Evolutionary conservation across 768 basidiomycete genomes (phyloP), one percentile per base, ranked within the genome.

Genomic region (Boletus pseudo-olivaceus): DNA sequence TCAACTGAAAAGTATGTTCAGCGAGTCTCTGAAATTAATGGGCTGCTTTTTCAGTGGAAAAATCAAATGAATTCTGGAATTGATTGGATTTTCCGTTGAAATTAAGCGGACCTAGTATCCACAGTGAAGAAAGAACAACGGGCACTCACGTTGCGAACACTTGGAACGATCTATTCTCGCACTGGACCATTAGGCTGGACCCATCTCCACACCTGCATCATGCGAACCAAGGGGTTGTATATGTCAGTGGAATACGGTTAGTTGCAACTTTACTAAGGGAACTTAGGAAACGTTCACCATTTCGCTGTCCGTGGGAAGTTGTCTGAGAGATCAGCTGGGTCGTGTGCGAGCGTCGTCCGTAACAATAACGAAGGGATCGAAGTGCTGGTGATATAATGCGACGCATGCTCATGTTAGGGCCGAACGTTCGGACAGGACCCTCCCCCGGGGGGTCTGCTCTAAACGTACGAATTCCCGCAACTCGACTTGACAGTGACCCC

Each of bases 141-240:
- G 26, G 20, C 27, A 47, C 65, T 52, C 50, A 86, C 87, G 75
- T 56, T 30, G 75, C 55, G 41, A 82, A 80, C 23, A 82, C 61
- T 39, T 85, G 82, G 40, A 91, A 78, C 0, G 78, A 75, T 23
- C 85, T 72, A 59, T 90, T 82, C 67, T 96, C 92, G 59, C 83
- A 85, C 35, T 87, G 82, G 0, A 81, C 75, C 11, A 96, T 76
- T 1, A 85, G 70, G 14, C 75, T 76, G 3, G 85, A 82, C 0
- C 90, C 91, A 61, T 94, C 91, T 12, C 82, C 78, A 59, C 81
- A 88, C 85, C 91, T 94, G 55, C 40, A 19, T 23, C 27, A 19
- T 43, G 20, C 40, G 43, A 5, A 14, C 38, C 19, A 26, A 10
- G 19, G 17, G 43, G 10, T n/a, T n/a, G n/a, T n/a, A n/a, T n/a